A percentile compares a stretch with the other conserved stretches of the same genome.
phyloP scores from a whole-genome alignment of 164 flowering plant species.

The Protea cynaroides region DNA sequence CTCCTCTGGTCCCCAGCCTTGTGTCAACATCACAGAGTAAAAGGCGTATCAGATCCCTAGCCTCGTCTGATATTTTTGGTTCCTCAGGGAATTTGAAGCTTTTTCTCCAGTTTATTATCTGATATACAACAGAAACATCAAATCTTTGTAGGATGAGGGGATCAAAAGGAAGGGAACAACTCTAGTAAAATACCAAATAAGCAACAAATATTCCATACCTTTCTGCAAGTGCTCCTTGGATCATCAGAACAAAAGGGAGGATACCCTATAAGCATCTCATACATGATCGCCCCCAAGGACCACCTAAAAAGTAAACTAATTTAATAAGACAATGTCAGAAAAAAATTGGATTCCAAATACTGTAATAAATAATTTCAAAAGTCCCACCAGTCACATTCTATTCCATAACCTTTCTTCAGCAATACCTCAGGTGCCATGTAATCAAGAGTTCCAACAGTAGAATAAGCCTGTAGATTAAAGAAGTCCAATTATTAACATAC shows the following conservation, averaged over 20 bases:
- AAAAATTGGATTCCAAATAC: too few relatives aligned
- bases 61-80: slow-evolving; percentile 66
- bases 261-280: slow-evolving; percentile 88
- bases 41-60: slow-evolving; percentile 72
- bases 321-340: too few relatives aligned
- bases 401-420: slow-evolving; percentile 85
- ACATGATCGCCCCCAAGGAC: slow-evolving; percentile 93
- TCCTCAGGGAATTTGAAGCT: slow-evolving; percentile 90
- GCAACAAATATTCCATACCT: slow-evolving; percentile 33
- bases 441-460: slow-evolving; percentile 90
- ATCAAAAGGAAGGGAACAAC: background rate
- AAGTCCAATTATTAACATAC: background rate
- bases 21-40: slow-evolving; percentile 82
- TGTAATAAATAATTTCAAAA: background rate
- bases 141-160: slow-evolving; percentile 6
- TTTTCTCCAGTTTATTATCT: slow-evolving; percentile 88
- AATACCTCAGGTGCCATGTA: slow-evolving; percentile 96
- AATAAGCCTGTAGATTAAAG: slow-evolving; percentile 59
- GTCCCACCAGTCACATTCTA: slow-evolving; percentile 81
- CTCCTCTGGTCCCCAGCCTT: slow-evolving; percentile 76
- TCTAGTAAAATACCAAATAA: background rate
- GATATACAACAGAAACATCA: slow-evolving; percentile 19
- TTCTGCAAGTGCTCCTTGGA: slow-evolving; percentile 79
- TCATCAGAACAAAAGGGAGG: slow-evolving; percentile 95
- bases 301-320: slow-evolving; percentile 27